Conservation (phyloP, 768 basidiomycete species). For the Suillus spraguei region DNA sequence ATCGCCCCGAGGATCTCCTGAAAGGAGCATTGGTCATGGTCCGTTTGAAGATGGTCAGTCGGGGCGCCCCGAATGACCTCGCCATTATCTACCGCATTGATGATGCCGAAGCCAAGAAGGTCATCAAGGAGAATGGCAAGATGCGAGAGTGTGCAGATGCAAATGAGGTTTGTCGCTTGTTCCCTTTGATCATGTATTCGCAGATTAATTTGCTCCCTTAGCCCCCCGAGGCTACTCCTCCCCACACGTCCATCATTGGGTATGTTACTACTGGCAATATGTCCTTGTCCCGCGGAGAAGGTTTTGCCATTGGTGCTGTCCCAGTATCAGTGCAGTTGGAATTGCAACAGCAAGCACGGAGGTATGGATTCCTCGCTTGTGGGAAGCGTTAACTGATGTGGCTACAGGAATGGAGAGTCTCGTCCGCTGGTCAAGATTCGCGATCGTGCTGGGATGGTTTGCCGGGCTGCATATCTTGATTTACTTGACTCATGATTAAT, state of each 20-base stretch:
- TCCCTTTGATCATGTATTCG: constrained; percentile 4
- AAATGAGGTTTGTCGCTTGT: constrained; percentile 32
- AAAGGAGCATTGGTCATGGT: constrained; percentile 70
- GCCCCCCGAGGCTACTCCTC: constrained; percentile 48
- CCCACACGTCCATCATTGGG: constrained; percentile 61
- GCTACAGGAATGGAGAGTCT: constrained; percentile 26
- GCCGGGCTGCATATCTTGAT: constrained; percentile 52
- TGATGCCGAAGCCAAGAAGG: constrained; percentile 53
- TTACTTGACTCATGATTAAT: constrained; percentile 30
- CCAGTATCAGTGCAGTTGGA: constrained; percentile 55
- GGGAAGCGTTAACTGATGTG: neutral
- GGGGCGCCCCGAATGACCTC: constrained; percentile 77
- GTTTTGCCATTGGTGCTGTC: constrained; percentile 77
- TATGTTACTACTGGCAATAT: constrained; percentile 84
- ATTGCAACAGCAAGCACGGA: constrained; percentile 50
- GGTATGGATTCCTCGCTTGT: constrained; percentile 28
- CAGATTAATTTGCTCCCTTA: constrained; percentile 26
- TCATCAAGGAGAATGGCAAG: constrained; percentile 41
- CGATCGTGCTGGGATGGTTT: constrained; percentile 56
- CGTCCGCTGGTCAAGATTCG: constrained; percentile 64
- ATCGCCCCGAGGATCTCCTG: constrained; percentile 49
- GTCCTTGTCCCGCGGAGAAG: constrained; percentile 78
- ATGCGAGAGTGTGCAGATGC: constrained; percentile 22
- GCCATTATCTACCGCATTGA: constrained; percentile 70
- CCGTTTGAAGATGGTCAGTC: constrained; percentile 55